phyloP scores from a whole-genome alignment of 2,329 filamentous ascomycete species.

The Metarhizium guizhouense region DNA sequence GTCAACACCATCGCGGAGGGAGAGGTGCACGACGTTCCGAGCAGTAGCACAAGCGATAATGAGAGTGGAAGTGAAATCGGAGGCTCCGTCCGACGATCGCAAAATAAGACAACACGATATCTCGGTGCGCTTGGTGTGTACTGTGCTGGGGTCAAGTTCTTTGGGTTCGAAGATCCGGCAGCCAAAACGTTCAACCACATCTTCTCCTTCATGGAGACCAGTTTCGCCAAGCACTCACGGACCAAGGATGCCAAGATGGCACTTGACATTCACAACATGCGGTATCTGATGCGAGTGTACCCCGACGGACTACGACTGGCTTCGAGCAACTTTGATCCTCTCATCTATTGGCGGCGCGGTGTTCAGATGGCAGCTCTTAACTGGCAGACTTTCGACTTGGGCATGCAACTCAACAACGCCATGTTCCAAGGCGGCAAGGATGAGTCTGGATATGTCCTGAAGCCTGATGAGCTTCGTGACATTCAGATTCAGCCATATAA shows the following conservation, averaged over 20 bases:
- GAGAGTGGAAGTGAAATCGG: conserved; percentile 58
- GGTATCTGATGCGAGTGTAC: conserved; percentile 88
- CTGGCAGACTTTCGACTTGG: conserved; percentile 95
- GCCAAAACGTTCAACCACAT: conserved; percentile 90
- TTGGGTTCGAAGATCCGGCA: conserved; percentile 66
- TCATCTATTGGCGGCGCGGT: conserved; percentile 87
- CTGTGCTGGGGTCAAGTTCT: conserved; percentile 68
- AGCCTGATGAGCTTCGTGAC: conserved; percentile 76
- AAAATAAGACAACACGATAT: conserved; percentile 78
- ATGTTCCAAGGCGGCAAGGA: conserved; percentile 93
- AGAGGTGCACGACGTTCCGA: conserved; percentile 43
- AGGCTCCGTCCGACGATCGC: conserved; percentile 42
- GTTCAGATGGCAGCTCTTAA: conserved; percentile 98
- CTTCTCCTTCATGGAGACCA: conserved; percentile 87
- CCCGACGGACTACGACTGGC: conserved; percentile 72
- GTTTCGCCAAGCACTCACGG: conserved; percentile 73
- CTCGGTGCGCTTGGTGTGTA: conserved; percentile 81
- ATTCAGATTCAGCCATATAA: conserved; percentile 50
- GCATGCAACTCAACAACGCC: conserved; percentile 92
- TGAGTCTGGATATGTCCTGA: conserved; percentile 84
- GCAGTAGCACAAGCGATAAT: conserved; percentile 68
- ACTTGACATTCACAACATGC: conserved; percentile 83
- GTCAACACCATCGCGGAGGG: conserved; percentile 51
- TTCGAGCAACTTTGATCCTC: conserved; percentile 90
- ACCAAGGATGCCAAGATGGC: conserved; percentile 66